These are phyloP conservation scores for Neurospora cerealis DNA, from an alignment of 495 filamentous ascomycete species.

Conservation along the genomic window DNA sequence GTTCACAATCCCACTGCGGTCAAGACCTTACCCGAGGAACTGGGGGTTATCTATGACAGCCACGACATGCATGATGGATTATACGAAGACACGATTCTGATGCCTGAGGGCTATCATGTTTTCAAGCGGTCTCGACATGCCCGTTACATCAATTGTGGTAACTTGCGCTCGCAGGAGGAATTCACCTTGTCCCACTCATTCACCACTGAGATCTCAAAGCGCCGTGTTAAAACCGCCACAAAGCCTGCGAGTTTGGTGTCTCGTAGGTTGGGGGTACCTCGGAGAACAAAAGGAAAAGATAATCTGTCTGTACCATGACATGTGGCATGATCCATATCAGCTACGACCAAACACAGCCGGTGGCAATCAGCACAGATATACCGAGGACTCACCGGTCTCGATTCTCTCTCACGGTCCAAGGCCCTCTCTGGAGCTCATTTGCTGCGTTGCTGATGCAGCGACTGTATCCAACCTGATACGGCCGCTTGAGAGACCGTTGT, in stretches of 20 bases:
- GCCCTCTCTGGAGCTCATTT: not conserved
- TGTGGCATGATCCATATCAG: conserved; percentile 17
- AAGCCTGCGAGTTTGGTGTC: not conserved
- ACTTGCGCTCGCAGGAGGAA: not conserved
- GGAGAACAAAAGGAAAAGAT: not conserved
- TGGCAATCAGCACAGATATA: not conserved
- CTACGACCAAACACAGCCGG: not conserved
- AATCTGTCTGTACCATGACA: conserved; percentile 7
- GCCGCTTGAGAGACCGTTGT: not conserved
- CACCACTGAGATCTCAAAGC: not conserved
- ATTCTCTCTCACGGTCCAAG: not conserved
- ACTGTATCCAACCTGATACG: not conserved
- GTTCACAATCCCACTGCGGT: not conserved
- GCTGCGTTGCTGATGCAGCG: not conserved
- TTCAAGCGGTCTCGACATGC: not conserved
- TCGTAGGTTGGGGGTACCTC: not conserved
- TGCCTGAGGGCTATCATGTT: not conserved
- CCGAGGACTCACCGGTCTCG: not conserved
- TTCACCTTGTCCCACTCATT: not conserved
- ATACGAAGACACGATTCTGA: not conserved
- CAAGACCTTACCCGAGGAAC: not conserved
- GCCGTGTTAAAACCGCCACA: not conserved
- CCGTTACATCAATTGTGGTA: not conserved
- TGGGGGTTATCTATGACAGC: not conserved
- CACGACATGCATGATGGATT: not conserved